Evolutionary conservation across 345 rosid species (phyloP).

Genomic region (Dipteronia sinensis): DNA sequence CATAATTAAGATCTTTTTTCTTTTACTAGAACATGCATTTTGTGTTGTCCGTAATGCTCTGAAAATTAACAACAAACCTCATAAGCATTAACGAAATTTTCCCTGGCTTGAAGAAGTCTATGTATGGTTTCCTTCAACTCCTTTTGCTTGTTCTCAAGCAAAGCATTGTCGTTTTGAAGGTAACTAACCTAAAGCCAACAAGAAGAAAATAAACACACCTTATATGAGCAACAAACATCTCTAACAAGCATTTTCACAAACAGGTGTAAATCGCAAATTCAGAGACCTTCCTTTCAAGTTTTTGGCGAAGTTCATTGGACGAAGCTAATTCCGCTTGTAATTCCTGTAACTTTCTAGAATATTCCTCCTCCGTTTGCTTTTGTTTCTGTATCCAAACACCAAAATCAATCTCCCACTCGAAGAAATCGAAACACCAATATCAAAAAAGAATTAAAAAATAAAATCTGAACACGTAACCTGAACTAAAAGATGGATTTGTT

Average conservation of each 20-base stretch:
- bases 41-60: neutral
- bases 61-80: slow-evolving; percentile 41
- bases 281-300: slow-evolving; percentile 65
- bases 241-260: slow-evolving; percentile 28
- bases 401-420: slow-evolving; percentile 10
- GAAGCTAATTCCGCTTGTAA: slow-evolving; percentile 57
- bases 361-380: slow-evolving; percentile 75
- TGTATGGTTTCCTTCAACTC: slow-evolving; percentile 61
- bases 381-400: slow-evolving; percentile 55
- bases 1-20: too few species aligned
- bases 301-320: slow-evolving; percentile 50
- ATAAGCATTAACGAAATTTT: slow-evolving; percentile 59
- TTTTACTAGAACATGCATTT: neutral
- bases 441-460: neutral
- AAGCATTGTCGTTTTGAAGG: slow-evolving; percentile 64
- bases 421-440: neutral
- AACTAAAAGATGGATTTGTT: slow-evolving; percentile 44
- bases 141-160: slow-evolving; percentile 66
- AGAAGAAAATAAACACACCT: slow-evolving; percentile 16
- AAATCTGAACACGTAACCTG: slow-evolving; percentile 45
- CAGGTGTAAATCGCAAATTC: slow-evolving; percentile 19
- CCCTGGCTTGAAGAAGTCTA: slow-evolving; percentile 65
- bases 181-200: slow-evolving; percentile 46
- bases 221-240: neutral
- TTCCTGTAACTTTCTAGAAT: slow-evolving; percentile 54